phyloP scores from a whole-genome alignment of 2,329 filamentous ascomycete genomes.

The Monosporascus sp. region DNA sequence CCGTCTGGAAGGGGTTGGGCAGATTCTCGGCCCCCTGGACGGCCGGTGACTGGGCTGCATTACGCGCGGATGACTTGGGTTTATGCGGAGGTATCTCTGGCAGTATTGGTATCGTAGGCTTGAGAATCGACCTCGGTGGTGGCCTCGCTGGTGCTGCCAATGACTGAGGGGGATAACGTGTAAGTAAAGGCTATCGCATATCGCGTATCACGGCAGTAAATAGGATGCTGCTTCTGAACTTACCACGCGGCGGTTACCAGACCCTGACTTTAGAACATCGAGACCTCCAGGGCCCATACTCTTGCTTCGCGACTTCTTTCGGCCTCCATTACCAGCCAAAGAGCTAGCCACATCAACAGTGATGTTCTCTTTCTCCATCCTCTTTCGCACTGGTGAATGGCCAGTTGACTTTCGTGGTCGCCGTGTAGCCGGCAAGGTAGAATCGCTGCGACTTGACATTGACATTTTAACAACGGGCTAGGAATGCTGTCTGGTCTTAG shows the following conservation, averaged over 20 bases:
- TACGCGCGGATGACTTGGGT: constrained; percentile 47
- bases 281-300: constrained; percentile 90
- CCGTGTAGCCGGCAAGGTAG: constrained; percentile 50
- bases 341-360: constrained; percentile 58
- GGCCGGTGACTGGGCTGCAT: constrained; percentile 33
- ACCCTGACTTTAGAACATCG: constrained; percentile 70
- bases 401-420: constrained; percentile 69
- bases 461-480: constrained; percentile 28
- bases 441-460: constrained; percentile 35
- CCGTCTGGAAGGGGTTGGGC: constrained; percentile 39
- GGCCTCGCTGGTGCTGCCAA: constrained; percentile 47
- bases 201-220: constrained; percentile 1
- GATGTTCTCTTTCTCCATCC: constrained; percentile 71
- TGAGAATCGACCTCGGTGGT: constrained; percentile 67
- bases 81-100: constrained; percentile 64
- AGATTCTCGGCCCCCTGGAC: constrained; percentile 35
- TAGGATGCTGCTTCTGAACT: constrained; percentile 14
- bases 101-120: constrained; percentile 65
- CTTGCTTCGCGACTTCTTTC: constrained; percentile 81
- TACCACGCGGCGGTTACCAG: constrained; percentile 77
- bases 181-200: neutral
- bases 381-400: constrained; percentile 46
- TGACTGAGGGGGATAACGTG: constrained; percentile 36
- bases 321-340: constrained; percentile 38
- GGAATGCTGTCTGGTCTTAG: neutral